Evolutionary conservation across 192 early-diverging fungal genomes (phyloP), one percentile per base, ranked within the genome.

Genomic region (Coemansia asiatica): DNA sequence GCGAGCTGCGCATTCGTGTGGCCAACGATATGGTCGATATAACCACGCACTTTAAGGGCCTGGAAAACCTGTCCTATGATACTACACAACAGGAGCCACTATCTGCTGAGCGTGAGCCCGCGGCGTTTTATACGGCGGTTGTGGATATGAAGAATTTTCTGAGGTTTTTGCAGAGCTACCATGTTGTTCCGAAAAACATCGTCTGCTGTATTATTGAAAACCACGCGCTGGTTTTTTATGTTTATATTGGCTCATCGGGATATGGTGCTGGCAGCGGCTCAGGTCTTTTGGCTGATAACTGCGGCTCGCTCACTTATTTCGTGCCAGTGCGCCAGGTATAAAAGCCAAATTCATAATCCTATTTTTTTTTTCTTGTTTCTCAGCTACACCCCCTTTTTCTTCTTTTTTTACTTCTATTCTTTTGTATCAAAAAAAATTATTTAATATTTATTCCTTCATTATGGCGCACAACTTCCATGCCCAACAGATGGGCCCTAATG

Each of bases 71-170:
- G 21, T 62, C 79, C 3, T 63, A 89, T 25, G 87, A 89, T 74
- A 74, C 76, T 23, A 74, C 81, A 7, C 68, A 74, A 46, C 63
- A 71, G 33, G 69, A 64, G 60, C 66, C 19, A 54, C 72, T 51
- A 67, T 72, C 36, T 58, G 63, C 21, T 61, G 80, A 73, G 21
- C 33, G 71, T 2, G 60, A 28, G 13, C 75, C 81, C 0, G 48
- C 66, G 2, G 71, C 84, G 62, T 90, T 91, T 76, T 91, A 83
- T 21, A 83, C 85, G 19, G 91, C 86, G 0, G 67, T 86, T 0
- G 83, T 94, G 10, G 85, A 87, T 60, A 88, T 89, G 61, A 76
- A 85, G 28, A 91, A 92, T 69, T 89, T 95, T 68, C 74, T 88
- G 55, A 87, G 90, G 44, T 92, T 94, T 56, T 60, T 94, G 53